Conservation (phyloP, 1,284 basidiomycete genomes). For the Fistulina hepatica region DNA sequence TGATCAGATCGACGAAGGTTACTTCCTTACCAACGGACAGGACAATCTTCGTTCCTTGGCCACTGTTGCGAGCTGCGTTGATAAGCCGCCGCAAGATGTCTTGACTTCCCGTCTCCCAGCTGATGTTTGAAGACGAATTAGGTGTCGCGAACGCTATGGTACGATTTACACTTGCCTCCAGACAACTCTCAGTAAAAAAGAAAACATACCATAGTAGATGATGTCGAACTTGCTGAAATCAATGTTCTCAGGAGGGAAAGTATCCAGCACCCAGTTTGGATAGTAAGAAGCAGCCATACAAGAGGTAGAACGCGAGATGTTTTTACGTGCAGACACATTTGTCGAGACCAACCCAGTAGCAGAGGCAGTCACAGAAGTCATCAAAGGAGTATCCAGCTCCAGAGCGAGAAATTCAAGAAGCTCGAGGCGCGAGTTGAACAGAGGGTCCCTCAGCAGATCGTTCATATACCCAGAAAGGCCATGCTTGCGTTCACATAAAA, state of each 20-base stretch:
- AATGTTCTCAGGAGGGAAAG: slow-evolving; percentile 51
- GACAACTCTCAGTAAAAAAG: no score
- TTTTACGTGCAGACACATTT: no score
- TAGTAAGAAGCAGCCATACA: slow-evolving; percentile 45
- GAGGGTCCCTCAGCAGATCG: slow-evolving; percentile 25
- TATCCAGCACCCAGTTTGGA: slow-evolving; percentile 49
- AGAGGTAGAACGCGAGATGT: slow-evolving; percentile 14
- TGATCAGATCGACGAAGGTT: no score
- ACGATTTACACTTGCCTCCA: no score
- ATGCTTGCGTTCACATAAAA: slow-evolving; percentile 40
- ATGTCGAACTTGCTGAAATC: slow-evolving; percentile 66
- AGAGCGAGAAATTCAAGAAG: slow-evolving; percentile 35
- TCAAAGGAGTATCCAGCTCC: slow-evolving; percentile 15
- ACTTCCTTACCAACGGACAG: slow-evolving; percentile 63
- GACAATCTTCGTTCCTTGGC: slow-evolving; percentile 52
- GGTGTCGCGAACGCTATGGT: slow-evolving; percentile 73
- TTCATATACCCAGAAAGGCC: slow-evolving; percentile 35
- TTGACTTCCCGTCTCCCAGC: slow-evolving; percentile 44
- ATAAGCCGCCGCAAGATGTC: slow-evolving; percentile 56
- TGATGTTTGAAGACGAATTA: slow-evolving; percentile 42
- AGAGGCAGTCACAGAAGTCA: no score
- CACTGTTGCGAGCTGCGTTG: slow-evolving; percentile 42
- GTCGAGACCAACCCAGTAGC: no score
- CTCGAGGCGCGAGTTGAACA: slow-evolving; percentile 23
- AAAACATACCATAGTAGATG: slow-evolving; percentile 44